phyloP scores from a whole-genome alignment of 1,284 basidiomycete genomes.

The Cryptococcus sp. region DNA sequence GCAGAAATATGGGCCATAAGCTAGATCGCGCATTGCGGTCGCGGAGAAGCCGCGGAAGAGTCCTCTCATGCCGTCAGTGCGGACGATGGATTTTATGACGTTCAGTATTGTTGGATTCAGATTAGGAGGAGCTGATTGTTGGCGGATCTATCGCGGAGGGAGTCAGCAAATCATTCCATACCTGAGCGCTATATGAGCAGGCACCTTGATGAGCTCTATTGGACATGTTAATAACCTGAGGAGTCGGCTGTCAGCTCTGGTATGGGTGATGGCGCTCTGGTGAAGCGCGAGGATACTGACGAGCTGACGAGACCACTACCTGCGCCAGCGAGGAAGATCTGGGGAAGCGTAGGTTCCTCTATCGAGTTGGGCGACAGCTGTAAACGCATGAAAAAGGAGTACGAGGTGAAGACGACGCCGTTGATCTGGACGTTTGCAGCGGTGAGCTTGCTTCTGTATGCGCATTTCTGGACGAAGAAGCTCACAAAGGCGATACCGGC shows the following conservation, averaged over 20 bases:
- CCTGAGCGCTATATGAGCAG: not conserved
- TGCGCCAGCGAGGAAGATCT: constrained; percentile 73
- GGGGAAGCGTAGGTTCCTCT: constrained; percentile 50
- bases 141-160: constrained; percentile 61
- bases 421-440: constrained; percentile 41
- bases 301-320: constrained; percentile 74
- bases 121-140: constrained; percentile 59
- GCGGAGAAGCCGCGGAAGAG: constrained; percentile 74
- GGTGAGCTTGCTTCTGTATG: not conserved
- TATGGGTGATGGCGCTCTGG: not conserved
- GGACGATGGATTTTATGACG: constrained; percentile 62
- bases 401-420: constrained; percentile 53
- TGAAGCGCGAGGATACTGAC: constrained; percentile 56
- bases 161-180: not conserved
- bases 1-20: constrained; percentile 80
- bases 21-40: constrained; percentile 72
- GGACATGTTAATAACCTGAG: constrained; percentile 73
- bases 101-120: constrained; percentile 56
- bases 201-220: constrained; percentile 73
- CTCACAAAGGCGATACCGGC: constrained; percentile 50
- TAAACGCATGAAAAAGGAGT: constrained; percentile 49
- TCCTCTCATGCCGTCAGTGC: constrained; percentile 63
- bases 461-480: not conserved
- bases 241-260: not conserved
- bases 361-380: constrained; percentile 29